Evolutionary conservation across 1,284 basidiomycete genomes (phyloP), one percentile per base, ranked within the genome.

Genomic region (Acaromyces ingoldii): DNA sequence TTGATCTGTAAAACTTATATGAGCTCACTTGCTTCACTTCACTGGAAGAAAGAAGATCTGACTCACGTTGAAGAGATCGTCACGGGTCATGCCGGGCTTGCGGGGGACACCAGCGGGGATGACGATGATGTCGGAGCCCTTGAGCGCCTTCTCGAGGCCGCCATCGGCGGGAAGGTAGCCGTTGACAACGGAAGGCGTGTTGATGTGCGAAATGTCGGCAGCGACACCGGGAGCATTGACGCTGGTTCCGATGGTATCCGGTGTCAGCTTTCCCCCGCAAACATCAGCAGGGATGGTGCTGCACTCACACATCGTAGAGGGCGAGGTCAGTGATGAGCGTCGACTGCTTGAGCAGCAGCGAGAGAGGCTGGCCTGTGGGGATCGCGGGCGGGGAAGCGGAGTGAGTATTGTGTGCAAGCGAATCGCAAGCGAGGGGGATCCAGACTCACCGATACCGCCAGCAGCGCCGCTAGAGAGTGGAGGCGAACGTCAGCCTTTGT

Each of bases 91-190:
- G 57, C 76, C 76, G 24, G 76, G 77, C 77, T 98, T 98, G 69
- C 95, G 83, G 57, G 95, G 93, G 9, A 97, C 86, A 79, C 95
- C 93, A 67, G 93, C 95, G 57, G 95, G 95, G 77, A 98, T 96
- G 67, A 98, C 84, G 70, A 98, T 85, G 62, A 97, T 75, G 65
- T 96, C 84, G 40, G 91, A 91, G 56, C 87, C 89, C 52, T 82
- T 83, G 71, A 98, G 82, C 37, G 84, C 83, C 77, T 87, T 87
- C 77, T 85, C 83, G 60, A 97, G 82, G 51, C 89, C 90, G 67
- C 86, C 85, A 39, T 73, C 60, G 67, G 89, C 71, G 54, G 77
- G 77, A 31, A 74, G 67, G 68, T 77, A 76, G 54, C 77, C 78
- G 6, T 55, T 58, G 33, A 74, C 71, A 42, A 73, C 62, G 21